phyloP scores from a whole-genome alignment of 2,329 filamentous ascomycete genomes.

The Diplodia sapinea region DNA sequence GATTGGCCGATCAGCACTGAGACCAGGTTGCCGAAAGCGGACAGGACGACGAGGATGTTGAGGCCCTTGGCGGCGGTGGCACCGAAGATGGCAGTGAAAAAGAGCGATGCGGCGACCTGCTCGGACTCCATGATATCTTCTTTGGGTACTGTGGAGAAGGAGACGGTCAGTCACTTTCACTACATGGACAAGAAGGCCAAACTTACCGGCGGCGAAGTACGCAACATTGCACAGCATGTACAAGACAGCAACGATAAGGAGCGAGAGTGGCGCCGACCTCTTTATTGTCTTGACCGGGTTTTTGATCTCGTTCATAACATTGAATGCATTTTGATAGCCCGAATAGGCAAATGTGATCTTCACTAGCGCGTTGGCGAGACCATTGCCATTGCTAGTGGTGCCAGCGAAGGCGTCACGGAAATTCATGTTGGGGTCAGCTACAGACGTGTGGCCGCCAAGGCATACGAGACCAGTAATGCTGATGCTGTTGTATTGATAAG shows the following conservation, averaged over 20 bases:
- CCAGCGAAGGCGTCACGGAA: constrained; percentile 40
- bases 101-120: constrained; percentile 70
- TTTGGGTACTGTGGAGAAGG: constrained; percentile 58
- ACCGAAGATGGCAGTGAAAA: constrained; percentile 70
- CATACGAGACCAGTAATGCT: constrained; percentile 42
- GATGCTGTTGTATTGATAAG: constrained; percentile 33
- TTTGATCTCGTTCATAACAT: constrained; percentile 43
- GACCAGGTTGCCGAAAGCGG: constrained; percentile 74
- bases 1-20: constrained; percentile 41
- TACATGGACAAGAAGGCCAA: constrained; percentile 39
- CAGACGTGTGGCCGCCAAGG: constrained; percentile 39
- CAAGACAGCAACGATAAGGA: constrained; percentile 66
- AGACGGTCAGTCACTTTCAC: constrained; percentile 37
- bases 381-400: constrained; percentile 41
- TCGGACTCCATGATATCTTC: constrained; percentile 70
- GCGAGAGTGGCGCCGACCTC: constrained; percentile 64
- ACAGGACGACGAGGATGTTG: constrained; percentile 68
- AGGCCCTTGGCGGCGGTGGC: constrained; percentile 54
- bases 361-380: constrained; percentile 41
- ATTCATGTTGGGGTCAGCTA: constrained; percentile 39
- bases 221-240: constrained; percentile 71
- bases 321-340: constrained; percentile 45
- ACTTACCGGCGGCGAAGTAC: constrained; percentile 62
- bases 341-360: constrained; percentile 44
- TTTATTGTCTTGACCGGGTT: constrained; percentile 69